Base-by-base conservation (phyloP, 2,329 filamentous ascomycete species). In the Botrytis paeoniae region DNA sequence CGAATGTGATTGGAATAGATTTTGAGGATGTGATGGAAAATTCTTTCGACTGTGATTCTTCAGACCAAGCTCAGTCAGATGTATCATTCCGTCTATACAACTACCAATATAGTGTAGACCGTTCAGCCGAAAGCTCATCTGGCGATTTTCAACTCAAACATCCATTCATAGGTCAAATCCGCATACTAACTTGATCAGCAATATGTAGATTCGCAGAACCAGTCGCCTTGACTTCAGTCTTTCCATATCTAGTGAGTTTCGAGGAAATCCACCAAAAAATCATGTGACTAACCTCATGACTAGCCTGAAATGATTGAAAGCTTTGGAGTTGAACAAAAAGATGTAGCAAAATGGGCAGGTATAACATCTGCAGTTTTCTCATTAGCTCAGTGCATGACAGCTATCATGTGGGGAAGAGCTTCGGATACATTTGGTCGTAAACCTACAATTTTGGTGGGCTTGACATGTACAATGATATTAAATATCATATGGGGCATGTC, bases 401-500 rank as follows among this genome's bases (percentile, higher is more conserved):
- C 91, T 29, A 88, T 95, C 2, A 84, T 89, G 1, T 95, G 93
- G 93, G 91, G 94, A 9, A 87, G 89, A 76, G 87, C 91, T 2
- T 93, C 94, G 0, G 96, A 98, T 81, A 84, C 82, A 61, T 89
- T 93, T 75, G 96, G 95, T 32, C 89, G 95, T 72, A 98, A 97
- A 80, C 92, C 92, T 0, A 88, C 92, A 57, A 93, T 98, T 74
- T 85, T 98, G 22, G 80, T 87, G 12, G 94, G 93, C 0, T 85
- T 96, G 29, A 81, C 90, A 54, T 92, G 88, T 78, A 97, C 94
- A 62, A 97, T 98, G 93, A 80, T 91, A 0, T 92, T 92, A 59
- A 94, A 92, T 77, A 78, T 98, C 32, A 76, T 94, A 35, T 98
- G 95, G 89, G 95, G 96, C 10, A 89, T 97, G 82, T 94, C 94